A percentile compares a stretch with the other conserved stretches of the same genome.
These are phyloP conservation scores for Uronychia binucleata DNA, from an alignment of 73 alveolate species.

Conservation along the genomic window DNA sequence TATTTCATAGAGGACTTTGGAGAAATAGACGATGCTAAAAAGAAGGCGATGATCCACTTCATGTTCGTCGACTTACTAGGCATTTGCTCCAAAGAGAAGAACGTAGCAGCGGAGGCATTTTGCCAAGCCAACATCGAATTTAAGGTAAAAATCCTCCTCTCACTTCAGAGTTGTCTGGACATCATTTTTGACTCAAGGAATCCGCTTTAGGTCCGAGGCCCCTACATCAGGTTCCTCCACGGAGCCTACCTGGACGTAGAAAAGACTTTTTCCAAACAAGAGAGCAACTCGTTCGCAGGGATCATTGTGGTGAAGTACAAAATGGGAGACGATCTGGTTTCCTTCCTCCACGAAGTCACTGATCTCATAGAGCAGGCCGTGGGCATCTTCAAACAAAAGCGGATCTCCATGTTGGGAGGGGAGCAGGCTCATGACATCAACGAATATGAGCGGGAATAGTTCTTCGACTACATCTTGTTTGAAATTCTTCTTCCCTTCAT, in stretches of 20 bases:
- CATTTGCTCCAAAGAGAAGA: background rate
- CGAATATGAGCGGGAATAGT: background rate
- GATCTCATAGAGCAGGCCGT: background rate
- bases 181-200: background rate
- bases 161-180: background rate
- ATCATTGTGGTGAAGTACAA: background rate
- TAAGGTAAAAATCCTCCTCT: background rate
- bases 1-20: background rate
- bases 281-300: background rate
- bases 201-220: background rate
- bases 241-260: slow-evolving; percentile 2
- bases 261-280: background rate
- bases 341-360: background rate
- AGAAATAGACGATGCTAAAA: background rate
- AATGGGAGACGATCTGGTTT: background rate
- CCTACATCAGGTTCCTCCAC: slow-evolving; percentile 9
- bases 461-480: background rate
- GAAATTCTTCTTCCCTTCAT: slow-evolving; percentile 1
- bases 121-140: background rate
- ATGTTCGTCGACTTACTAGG: slow-evolving; percentile 10
- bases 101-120: background rate
- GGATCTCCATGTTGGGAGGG: background rate
- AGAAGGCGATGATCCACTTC: slow-evolving; percentile 1
- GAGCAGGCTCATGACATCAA: background rate
- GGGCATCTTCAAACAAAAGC: background rate